Conservation (phyloP, 1,284 basidiomycete genomes). For the Phlebopus sp. region DNA sequence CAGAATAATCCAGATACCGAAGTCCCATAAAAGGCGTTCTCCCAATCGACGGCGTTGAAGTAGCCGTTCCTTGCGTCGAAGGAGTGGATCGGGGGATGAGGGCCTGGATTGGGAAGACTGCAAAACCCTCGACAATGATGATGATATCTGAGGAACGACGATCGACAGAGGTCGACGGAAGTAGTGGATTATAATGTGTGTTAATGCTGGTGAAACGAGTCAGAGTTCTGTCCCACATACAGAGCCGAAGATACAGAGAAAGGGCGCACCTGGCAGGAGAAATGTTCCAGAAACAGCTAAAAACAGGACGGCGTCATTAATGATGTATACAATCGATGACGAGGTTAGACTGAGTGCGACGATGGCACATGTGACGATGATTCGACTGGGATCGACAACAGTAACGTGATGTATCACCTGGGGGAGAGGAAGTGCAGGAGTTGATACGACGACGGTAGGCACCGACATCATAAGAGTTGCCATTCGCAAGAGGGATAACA, state of each 20-base stretch:
- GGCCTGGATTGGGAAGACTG: constrained; percentile 14
- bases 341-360: constrained; percentile 46
- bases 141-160: constrained; percentile 50
- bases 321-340: constrained; percentile 28
- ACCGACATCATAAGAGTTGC: constrained; percentile 55
- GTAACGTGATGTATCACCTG: constrained; percentile 40
- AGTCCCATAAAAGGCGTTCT: constrained; percentile 67
- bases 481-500: constrained; percentile 46
- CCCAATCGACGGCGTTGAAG: constrained; percentile 64
- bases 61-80: constrained; percentile 71
- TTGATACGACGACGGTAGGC: constrained; percentile 57
- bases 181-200: constrained; percentile 66
- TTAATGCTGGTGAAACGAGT: constrained; percentile 39
- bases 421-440: constrained; percentile 46
- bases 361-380: constrained; percentile 38
- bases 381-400: constrained; percentile 48
- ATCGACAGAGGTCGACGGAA: constrained; percentile 69
- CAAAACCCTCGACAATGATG: constrained; percentile 19
- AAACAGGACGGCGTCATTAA: constrained; percentile 49
- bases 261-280: constrained; percentile 50
- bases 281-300: constrained; percentile 54
- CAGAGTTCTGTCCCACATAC: not conserved
- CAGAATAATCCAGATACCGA: constrained; percentile 64
- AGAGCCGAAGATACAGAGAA: constrained; percentile 1
- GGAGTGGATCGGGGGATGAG: constrained; percentile 51